Evolutionary conservation across 352 stramenopile species (phyloP).

Genomic region (Phytopythium boreale): DNA sequence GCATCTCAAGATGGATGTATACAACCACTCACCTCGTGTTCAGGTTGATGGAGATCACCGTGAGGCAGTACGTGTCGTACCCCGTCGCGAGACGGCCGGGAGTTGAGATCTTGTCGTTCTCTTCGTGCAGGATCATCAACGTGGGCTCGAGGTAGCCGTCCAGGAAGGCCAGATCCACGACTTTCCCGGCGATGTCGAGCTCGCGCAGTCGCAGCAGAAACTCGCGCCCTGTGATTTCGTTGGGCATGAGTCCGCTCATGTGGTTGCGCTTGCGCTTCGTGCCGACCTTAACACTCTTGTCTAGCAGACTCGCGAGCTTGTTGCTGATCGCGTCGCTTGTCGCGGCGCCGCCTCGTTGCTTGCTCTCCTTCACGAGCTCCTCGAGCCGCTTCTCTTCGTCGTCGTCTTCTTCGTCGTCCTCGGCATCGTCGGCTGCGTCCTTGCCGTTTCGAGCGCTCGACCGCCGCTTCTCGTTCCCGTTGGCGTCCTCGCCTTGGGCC

Average conservation of each 20-base stretch:
- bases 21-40: conserved; percentile 54
- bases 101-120: conserved; percentile 74
- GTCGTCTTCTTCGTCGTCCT: conserved; percentile 76
- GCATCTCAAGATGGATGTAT: neutral
- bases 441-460: neutral
- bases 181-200: conserved; percentile 71
- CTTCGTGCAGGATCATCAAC: conserved; percentile 84
- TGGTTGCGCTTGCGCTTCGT: conserved; percentile 72
- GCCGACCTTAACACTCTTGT: conserved; percentile 83
- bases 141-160: conserved; percentile 86
- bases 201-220: conserved; percentile 75
- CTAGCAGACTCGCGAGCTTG: conserved; percentile 55
- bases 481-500: conserved; percentile 7
- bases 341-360: conserved; percentile 37
- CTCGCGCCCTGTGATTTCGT: conserved; percentile 68
- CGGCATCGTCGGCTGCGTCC: conserved; percentile 10
- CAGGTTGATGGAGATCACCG: conserved; percentile 86
- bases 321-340: conserved; percentile 60
- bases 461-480: neutral
- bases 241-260: conserved; percentile 59
- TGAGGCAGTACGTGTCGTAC: conserved; percentile 82
- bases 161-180: conserved; percentile 80
- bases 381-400: conserved; percentile 79
- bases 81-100: conserved; percentile 61
- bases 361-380: conserved; percentile 71